Conservation (phyloP, 2,329 filamentous ascomycete species). For the Trichoderma koningii region DNA sequence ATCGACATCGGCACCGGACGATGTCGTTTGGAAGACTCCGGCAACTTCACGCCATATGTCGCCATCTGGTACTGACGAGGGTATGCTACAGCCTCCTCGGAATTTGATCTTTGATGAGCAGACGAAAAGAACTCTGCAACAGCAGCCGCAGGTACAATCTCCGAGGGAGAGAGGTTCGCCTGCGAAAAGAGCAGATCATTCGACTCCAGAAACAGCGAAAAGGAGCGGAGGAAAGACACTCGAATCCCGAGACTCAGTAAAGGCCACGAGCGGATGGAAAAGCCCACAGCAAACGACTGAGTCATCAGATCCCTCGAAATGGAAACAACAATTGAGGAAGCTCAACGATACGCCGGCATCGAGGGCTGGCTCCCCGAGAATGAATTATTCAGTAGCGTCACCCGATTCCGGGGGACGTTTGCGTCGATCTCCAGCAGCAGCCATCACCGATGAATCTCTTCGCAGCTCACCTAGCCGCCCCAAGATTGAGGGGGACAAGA, state of each 20-base stretch:
- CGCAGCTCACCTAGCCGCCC: background rate
- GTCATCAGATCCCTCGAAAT: conserved; percentile 10
- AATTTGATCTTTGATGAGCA: background rate
- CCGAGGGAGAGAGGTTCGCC: background rate
- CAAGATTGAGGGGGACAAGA: background rate
- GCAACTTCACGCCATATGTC: background rate
- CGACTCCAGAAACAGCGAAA: background rate
- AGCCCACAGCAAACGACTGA: background rate
- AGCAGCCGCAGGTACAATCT: background rate
- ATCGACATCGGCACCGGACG: background rate
- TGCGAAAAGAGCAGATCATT: background rate
- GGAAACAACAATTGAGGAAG: conserved; percentile 23
- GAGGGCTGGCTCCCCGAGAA: background rate
- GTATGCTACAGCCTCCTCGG: background rate
- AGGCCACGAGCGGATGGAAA: background rate
- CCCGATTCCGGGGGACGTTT: background rate
- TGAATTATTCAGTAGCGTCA: background rate
- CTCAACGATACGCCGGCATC: background rate
- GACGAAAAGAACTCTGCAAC: background rate
- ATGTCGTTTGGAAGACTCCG: conserved; percentile 1
- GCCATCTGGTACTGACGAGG: background rate
- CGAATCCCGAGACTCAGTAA: background rate
- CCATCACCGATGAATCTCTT: background rate
- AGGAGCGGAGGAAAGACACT: background rate
- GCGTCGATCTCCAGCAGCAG: background rate